Percentiles rank a stretch among this genome's conserved stretches.
Evolutionary conservation across 495 filamentous ascomycete genomes (phyloP).

Genomic region (Terfezia boudieri): DNA sequence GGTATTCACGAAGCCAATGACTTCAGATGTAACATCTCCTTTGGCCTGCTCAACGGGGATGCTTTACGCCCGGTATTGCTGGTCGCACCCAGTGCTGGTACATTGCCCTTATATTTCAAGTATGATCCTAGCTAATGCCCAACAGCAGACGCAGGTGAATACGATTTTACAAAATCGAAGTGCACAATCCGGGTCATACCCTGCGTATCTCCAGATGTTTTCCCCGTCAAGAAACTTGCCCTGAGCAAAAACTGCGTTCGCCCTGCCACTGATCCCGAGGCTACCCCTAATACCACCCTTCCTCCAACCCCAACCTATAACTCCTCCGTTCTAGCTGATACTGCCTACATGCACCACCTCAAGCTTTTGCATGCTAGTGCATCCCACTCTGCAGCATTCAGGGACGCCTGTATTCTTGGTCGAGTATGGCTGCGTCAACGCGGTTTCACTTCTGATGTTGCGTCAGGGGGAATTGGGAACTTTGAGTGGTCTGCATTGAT

Average conservation of each 20-base stretch:
- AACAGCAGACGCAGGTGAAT: constrained; percentile 9
- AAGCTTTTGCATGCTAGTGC: constrained; percentile 43
- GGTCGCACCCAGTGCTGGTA: constrained; percentile 23
- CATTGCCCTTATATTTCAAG: not conserved
- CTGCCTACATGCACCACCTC: constrained; percentile 44
- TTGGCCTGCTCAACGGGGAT: constrained; percentile 53
- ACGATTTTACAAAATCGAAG: constrained; percentile 20
- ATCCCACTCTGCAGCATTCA: constrained; percentile 45
- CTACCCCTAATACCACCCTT: constrained; percentile 21
- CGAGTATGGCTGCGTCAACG: constrained; percentile 76
- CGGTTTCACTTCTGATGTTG: constrained; percentile 43
- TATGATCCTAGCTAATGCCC: not conserved
- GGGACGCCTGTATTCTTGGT: constrained; percentile 65
- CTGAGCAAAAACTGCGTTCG: constrained; percentile 52
- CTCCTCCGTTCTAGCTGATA: constrained; percentile 59
- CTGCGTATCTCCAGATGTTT: constrained; percentile 39
- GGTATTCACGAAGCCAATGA: constrained; percentile 36
- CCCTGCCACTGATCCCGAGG: constrained; percentile 13
- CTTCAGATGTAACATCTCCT: constrained; percentile 34
- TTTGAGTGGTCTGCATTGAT: constrained; percentile 70
- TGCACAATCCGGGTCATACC: constrained; percentile 60
- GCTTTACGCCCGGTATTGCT: constrained; percentile 49
- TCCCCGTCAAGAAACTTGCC: constrained; percentile 42
- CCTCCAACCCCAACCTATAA: constrained; percentile 72
- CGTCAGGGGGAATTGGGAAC: constrained; percentile 70